These are phyloP conservation scores for Halophytophthora batemanensis DNA, from an alignment of 352 stramenopile species.

Conservation along the genomic window DNA sequence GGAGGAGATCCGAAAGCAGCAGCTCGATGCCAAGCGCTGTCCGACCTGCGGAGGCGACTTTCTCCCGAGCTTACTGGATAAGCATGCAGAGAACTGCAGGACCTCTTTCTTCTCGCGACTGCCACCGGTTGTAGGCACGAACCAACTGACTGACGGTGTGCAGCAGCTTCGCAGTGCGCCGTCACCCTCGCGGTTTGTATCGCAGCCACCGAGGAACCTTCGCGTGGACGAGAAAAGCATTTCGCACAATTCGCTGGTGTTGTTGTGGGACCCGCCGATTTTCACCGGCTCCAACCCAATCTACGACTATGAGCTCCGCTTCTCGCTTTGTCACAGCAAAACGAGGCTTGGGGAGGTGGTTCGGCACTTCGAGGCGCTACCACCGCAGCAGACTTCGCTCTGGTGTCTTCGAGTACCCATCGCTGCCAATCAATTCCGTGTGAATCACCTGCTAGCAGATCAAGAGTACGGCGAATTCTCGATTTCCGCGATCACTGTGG, in stretches of 20 bases:
- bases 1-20: constrained; percentile 37
- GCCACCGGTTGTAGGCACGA: constrained; percentile 6
- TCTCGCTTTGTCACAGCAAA: constrained; percentile 24
- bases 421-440: constrained; percentile 36
- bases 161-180: constrained; percentile 1
- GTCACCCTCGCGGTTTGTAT: constrained; percentile 37
- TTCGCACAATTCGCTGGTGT: constrained; percentile 38
- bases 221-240: constrained; percentile 28
- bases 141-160: constrained; percentile 25
- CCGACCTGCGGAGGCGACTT: constrained; percentile 30
- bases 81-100: constrained; percentile 30
- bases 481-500: constrained; percentile 48
- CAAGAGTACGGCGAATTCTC: constrained; percentile 49
- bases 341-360: constrained; percentile 10
- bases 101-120: constrained; percentile 2
- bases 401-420: constrained; percentile 60
- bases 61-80: constrained; percentile 23
- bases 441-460: constrained; percentile 36
- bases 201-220: constrained; percentile 63
- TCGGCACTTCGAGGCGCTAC: constrained; percentile 21
- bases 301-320: constrained; percentile 65
- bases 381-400: constrained; percentile 29
- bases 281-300: constrained; percentile 67
- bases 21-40: constrained; percentile 25
- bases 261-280: constrained; percentile 65